Conservation (phyloP, 2,329 filamentous ascomycete species). For the Aureobasidium sp. region DNA sequence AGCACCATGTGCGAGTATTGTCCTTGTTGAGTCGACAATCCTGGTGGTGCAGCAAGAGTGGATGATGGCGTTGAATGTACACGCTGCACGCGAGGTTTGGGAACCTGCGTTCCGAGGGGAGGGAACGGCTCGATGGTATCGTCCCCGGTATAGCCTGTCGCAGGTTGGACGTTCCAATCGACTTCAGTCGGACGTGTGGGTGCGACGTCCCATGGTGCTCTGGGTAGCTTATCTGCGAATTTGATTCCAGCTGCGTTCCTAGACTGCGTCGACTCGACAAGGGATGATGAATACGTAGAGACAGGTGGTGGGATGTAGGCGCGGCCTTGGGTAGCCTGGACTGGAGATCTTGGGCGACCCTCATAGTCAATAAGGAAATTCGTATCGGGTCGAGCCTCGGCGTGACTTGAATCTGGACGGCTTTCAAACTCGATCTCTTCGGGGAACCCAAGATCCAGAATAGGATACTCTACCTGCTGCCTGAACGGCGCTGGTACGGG, state of each 20-base stretch:
- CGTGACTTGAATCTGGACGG: not conserved
- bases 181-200: not conserved
- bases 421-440: not conserved
- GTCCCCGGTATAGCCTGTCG: not conserved
- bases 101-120: not conserved
- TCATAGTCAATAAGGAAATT: not conserved
- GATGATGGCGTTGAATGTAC: not conserved
- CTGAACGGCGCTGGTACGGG: not conserved
- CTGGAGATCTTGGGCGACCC: not conserved
- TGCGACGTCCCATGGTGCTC: not conserved
- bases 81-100: not conserved
- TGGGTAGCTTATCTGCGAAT: not conserved
- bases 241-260: not conserved
- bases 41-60: not conserved
- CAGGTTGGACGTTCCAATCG: not conserved
- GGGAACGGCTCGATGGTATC: not conserved
- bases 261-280: not conserved
- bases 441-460: not conserved
- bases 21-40: not conserved
- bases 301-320: not conserved
- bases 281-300: not conserved
- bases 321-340: not conserved
- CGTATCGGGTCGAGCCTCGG: not conserved
- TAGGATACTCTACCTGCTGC: not conserved
- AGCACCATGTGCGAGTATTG: not conserved